Base-by-base conservation (phyloP, 257 asterid genomes). In the Prunella vulgaris region DNA sequence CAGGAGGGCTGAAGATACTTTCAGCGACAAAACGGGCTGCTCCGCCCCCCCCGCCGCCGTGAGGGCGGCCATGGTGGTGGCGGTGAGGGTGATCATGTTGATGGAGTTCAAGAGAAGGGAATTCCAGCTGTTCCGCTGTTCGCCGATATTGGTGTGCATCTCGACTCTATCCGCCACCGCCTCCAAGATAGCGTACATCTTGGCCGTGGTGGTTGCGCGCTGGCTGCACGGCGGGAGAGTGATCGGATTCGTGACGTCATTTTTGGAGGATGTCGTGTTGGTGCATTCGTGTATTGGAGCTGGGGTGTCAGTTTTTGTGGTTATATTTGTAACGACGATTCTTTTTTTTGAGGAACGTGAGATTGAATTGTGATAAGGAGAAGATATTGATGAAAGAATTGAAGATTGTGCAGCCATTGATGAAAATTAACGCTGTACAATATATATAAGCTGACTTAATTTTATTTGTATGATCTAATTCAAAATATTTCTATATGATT, bases 61-160 rank as follows among this genome's bases (percentile, higher is more conserved):
- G 58, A 74, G 69, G 0, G 68, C 80, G 0, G 74, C 64, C 71
- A 79, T 79, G 22, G 80, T 53, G 46, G 86, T 72, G 63, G 76
- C 84, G 3, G 83, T 72, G 37, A 75, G 71, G 15, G 75, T 78
- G 57, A 78, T 68, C 51, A 56, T 42, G 69, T 81, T 81, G 63
- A 78, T 63, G 0, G 83, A 81, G 1, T 71, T 64, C 28, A 78
- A 10, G 9, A 78, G 79, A 25, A 81, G 79, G 5, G 75, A 46
- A 53, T 83, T 83, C 87, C 87, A 83, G 30, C 77, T 78, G 9
- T 74, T 24, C 64, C 83, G 73, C 32, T 83, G 87, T 21, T 80
- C 71, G 20, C 87, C 83, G 2, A 83, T 69, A n/a, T 77, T 83
- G 9, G 67, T 66, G 32, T 83, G 80, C 83, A 78, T 75, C 59